A percentile compares a stretch with the other conserved stretches of the same genome.
Conservation (phyloP, 306 rosid species). For the Alnus rubra region DNA sequence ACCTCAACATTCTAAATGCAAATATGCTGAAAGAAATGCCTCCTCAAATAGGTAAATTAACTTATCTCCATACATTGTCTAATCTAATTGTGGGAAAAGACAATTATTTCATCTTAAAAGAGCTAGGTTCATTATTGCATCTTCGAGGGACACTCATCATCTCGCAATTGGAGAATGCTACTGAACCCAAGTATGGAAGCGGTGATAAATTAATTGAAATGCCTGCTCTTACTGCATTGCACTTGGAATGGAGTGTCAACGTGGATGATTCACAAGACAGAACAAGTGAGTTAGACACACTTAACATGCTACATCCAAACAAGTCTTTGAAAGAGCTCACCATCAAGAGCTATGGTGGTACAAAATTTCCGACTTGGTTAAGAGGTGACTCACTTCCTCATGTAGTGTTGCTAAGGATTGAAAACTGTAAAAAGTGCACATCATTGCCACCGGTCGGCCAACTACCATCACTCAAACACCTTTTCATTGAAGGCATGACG, state of each 20-base stretch:
- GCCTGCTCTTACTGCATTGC: too few relatives aligned
- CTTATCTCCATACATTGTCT: too few relatives aligned
- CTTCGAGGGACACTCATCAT: not conserved
- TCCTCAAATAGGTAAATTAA: not conserved
- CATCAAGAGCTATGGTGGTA: not conserved
- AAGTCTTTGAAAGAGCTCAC: not conserved
- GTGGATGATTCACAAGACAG: not conserved
- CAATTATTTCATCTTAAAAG: too few relatives aligned
- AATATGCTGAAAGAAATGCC: too few relatives aligned
- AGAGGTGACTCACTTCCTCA: conserved; percentile 1
- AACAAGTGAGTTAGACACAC: not conserved
- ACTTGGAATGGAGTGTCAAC: too few relatives aligned
- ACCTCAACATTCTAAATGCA: too few relatives aligned
- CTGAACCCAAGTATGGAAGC: too few relatives aligned
- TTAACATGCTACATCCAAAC: conserved; percentile 5
- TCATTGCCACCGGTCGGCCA: conserved; percentile 12
- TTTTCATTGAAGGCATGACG: not conserved
- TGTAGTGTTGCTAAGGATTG: not conserved
- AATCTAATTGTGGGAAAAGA: too few relatives aligned
- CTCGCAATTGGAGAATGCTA: too few relatives aligned
- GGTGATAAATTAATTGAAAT: too few relatives aligned
- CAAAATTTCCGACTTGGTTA: conserved; percentile 7
- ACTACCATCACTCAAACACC: not conserved
- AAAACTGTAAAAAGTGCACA: not conserved
- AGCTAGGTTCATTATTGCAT: not conserved